A percentile compares a stretch with the other conserved stretches of the same genome.
phyloP scores from a whole-genome alignment of 306 rosid genomes.

The Vigna hirtella region DNA sequence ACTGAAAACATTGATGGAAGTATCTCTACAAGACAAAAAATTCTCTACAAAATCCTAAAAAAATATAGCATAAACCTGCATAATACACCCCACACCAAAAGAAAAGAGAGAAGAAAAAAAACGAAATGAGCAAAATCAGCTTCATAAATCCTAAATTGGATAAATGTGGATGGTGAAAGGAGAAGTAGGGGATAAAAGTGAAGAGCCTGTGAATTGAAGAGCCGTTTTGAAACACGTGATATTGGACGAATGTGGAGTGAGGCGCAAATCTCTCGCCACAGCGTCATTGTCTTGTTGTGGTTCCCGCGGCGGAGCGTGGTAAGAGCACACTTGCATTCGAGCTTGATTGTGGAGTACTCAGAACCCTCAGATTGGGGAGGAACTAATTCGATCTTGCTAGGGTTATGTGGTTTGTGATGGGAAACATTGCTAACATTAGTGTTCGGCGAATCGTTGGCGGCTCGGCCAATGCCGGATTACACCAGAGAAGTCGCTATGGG shows the following conservation, averaged over 20 bases:
- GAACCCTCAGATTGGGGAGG: conserved; percentile 56
- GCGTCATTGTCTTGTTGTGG: conserved; percentile 81
- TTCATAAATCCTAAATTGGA: too few species aligned
- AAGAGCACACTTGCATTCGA: conserved; percentile 88
- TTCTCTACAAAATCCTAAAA: too few species aligned
- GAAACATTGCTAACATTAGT: conserved; percentile 39
- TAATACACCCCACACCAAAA: too few species aligned
- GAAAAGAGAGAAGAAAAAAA: too few species aligned
- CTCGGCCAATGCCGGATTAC: conserved; percentile 56
- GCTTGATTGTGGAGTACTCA: conserved; percentile 61
- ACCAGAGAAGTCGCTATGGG: conserved; percentile 62
- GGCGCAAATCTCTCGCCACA: conserved; percentile 77
- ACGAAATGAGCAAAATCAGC: too few species aligned
- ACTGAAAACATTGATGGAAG: too few species aligned
- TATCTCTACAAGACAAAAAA: too few species aligned
- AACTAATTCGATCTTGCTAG: conserved; percentile 61
- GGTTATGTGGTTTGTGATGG: conserved; percentile 38
- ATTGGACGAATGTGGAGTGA: conserved; percentile 67
- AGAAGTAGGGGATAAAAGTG: too few species aligned
- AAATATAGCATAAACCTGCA: too few species aligned
- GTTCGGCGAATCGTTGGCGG: conserved; percentile 53
- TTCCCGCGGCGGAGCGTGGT: conserved; percentile 85
- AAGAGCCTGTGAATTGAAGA: too few species aligned
- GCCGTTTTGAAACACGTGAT: conserved; percentile 77
- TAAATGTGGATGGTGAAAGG: too few species aligned